Percentiles rank a stretch among this genome's conserved stretches.
Evolutionary conservation across 192 early-diverging fungal genomes (phyloP).

Genomic region (Backusella tuberculispora): DNA sequence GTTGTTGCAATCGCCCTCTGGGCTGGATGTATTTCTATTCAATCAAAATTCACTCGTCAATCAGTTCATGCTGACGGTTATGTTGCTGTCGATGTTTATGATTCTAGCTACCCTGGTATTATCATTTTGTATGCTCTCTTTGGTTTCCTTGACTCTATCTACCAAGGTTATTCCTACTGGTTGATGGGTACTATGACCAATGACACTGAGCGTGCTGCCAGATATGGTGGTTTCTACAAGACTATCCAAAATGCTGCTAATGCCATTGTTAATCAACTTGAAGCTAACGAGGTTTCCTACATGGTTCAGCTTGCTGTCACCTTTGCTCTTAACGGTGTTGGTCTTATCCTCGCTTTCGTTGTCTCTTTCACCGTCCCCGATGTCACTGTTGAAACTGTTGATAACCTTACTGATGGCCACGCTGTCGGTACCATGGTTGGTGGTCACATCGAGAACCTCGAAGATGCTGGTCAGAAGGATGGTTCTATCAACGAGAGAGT

Average conservation of each 20-base stretch:
- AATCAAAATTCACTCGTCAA: constrained; percentile 53
- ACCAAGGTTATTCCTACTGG: constrained; percentile 86
- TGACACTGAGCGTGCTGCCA: constrained; percentile 71
- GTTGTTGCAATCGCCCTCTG: constrained; percentile 62
- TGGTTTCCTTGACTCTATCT: constrained; percentile 82
- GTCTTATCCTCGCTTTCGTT: constrained; percentile 33
- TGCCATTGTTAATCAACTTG: constrained; percentile 74
- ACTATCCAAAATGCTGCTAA: constrained; percentile 82
- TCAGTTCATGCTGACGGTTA: constrained; percentile 15
- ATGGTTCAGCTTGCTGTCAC: constrained; percentile 48
- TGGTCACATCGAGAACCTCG: constrained; percentile 38
- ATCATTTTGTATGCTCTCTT: constrained; percentile 76
- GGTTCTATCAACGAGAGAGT: constrained; percentile 19
- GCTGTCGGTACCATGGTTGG: constrained; percentile 38
- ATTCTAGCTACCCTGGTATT: constrained; percentile 55
- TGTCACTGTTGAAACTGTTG: constrained; percentile 42
- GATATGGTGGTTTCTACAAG: constrained; percentile 91
- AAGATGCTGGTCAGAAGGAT: constrained; percentile 15
- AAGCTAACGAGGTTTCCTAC: constrained; percentile 53
- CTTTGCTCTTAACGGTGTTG: constrained; percentile 33
- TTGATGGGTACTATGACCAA: constrained; percentile 85
- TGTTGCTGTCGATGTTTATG: constrained; percentile 35
- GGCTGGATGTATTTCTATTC: constrained; percentile 65
- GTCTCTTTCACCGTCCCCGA: constrained; percentile 38
- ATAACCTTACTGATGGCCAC: constrained; percentile 34